phyloP scores from a whole-genome alignment of 257 asterid species.

The Solanum pinnatisectum region DNA sequence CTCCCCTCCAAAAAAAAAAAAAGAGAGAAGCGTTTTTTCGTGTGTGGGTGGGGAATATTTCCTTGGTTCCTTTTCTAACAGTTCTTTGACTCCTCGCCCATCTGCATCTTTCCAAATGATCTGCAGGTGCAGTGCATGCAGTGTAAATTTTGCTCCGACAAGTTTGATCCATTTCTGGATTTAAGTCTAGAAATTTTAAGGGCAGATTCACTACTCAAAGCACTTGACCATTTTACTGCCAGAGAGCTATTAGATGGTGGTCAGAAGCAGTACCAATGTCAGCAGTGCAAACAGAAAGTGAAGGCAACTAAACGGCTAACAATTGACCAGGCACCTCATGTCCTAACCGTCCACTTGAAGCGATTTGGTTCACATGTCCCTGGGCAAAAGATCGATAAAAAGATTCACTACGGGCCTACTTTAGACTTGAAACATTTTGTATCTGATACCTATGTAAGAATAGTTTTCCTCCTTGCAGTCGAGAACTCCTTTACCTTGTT shows the following conservation, averaged over 20 bases:
- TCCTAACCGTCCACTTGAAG: conserved; percentile 83
- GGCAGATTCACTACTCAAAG: conserved; percentile 72
- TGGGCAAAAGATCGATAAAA: conserved; percentile 69
- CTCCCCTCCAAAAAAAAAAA: not conserved
- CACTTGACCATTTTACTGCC: conserved; percentile 82
- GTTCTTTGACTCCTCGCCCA: not conserved
- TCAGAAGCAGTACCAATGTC: conserved; percentile 77
- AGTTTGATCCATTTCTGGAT: conserved; percentile 89
- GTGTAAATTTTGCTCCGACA: conserved; percentile 82
- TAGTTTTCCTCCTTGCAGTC: not conserved
- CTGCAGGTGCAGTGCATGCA: conserved; percentile 94
- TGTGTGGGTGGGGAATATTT: not conserved
- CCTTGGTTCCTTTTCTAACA: not conserved
- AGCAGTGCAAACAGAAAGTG: conserved; percentile 93
- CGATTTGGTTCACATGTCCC: conserved; percentile 60
- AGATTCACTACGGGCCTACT: conserved; percentile 51
- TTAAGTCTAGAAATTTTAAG: conserved; percentile 72
- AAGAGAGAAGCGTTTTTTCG: not conserved
- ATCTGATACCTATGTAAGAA: conserved; percentile 76
- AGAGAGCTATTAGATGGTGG: conserved; percentile 92
- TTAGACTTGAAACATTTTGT: conserved; percentile 84
- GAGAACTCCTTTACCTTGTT: not conserved
- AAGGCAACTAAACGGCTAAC: conserved; percentile 86
- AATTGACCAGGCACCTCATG: conserved; percentile 76
- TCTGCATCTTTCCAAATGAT: not conserved